A percentile compares a stretch with the other conserved stretches of the same genome.
These are phyloP conservation scores for Linanthus parryae DNA, from an alignment of 148 eudicot species.

Conservation along the genomic window DNA sequence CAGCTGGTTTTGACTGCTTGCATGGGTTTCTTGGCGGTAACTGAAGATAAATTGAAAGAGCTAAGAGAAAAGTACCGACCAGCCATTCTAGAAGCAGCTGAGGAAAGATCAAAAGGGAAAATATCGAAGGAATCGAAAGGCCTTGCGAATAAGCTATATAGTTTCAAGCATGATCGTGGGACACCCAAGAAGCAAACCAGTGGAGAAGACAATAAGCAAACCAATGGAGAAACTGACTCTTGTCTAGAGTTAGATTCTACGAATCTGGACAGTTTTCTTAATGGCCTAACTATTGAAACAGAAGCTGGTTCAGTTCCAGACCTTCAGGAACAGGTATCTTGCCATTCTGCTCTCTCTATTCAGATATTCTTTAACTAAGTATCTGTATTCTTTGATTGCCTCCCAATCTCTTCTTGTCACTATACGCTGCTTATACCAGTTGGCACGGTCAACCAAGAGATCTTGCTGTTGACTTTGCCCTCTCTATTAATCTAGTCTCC, in stretches of 20 bases:
- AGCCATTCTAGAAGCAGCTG: constrained; percentile 41
- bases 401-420: too few species aligned
- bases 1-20: constrained; percentile 95
- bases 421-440: too few species aligned
- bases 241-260: constrained; percentile 27
- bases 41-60: constrained; percentile 58
- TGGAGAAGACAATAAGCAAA: constrained; percentile 23
- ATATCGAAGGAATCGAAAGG: constrained; percentile 57
- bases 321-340: constrained; percentile 78
- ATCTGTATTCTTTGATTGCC: too few species aligned
- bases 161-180: constrained; percentile 70
- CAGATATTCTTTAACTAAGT: too few species aligned
- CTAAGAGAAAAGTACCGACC: constrained; percentile 77
- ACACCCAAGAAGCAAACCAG: constrained; percentile 35
- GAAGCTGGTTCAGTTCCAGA: constrained; percentile 56
- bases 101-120: constrained; percentile 65
- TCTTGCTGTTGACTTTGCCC: too few species aligned
- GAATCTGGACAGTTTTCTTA: constrained; percentile 47
- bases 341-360: too few species aligned
- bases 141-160: constrained; percentile 77
- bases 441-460: too few species aligned
- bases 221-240: constrained; percentile 10
- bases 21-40: constrained; percentile 72
- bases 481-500: too few species aligned
- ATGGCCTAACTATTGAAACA: constrained; percentile 32